Conservation (phyloP, 805 yeast genomes). For the Candida peoriensis region DNA sequence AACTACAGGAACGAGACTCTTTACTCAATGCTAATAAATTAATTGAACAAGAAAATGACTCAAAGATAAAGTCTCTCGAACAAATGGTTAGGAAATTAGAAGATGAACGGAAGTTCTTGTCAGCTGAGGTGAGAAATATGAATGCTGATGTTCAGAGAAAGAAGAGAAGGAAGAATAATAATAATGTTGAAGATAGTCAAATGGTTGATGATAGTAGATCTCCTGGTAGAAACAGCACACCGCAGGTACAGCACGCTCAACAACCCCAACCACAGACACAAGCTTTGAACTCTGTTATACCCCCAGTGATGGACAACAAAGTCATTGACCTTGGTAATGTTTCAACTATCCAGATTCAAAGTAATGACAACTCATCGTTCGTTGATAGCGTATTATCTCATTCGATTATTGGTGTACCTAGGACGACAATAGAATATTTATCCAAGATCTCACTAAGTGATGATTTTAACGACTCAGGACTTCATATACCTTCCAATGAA, state of each 20-base stretch:
- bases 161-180: conserved; percentile 19
- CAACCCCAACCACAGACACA: conserved; percentile 4
- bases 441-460: conserved; percentile 24
- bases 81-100: conserved; percentile 39
- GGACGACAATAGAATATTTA: conserved; percentile 30
- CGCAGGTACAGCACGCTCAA: conserved; percentile 6
- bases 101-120: conserved; percentile 52
- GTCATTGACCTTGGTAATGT: too few species aligned
- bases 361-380: conserved; percentile 28
- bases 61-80: conserved; percentile 36
- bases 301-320: too few species aligned
- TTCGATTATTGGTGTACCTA: conserved; percentile 30
- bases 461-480: conserved; percentile 9
- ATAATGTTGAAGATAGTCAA: neutral
- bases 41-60: conserved; percentile 22
- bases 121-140: conserved; percentile 39
- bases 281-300: too few species aligned
- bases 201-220: too few species aligned
- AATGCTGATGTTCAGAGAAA: too few species aligned
- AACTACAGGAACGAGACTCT: conserved; percentile 23
- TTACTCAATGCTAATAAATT: conserved; percentile 15
- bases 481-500: conserved; percentile 24
- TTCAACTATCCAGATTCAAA: conserved; percentile 1
- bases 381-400: conserved; percentile 31
- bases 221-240: too few species aligned